These are phyloP conservation scores for Sporothrix humicola DNA, from an alignment of 2,329 filamentous ascomycete genomes.

Conservation along the genomic window DNA sequence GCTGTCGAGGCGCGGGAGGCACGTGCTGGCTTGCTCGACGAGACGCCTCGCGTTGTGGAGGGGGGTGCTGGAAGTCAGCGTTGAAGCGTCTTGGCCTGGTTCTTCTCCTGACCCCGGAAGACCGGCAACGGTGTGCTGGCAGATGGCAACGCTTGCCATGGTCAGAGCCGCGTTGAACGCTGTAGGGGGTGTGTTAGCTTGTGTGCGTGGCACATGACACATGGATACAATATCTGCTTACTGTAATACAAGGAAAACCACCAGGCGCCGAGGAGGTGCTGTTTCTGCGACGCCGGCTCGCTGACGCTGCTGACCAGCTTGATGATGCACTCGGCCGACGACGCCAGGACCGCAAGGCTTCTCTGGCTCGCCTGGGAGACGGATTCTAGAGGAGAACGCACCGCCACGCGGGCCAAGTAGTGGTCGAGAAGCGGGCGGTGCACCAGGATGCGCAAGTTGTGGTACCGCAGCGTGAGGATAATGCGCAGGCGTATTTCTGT, in stretches of 20 bases:
- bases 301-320: conserved; percentile 16
- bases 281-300: neutral
- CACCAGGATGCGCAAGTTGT: conserved; percentile 44
- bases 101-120: too few relatives aligned
- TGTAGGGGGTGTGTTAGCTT: too few relatives aligned
- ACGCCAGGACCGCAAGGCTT: neutral
- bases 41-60: neutral
- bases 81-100: too few relatives aligned
- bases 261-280: neutral
- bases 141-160: conserved; percentile 1
- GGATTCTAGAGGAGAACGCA: neutral
- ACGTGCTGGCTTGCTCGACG: neutral
- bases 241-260: neutral
- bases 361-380: neutral
- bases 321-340: conserved; percentile 22
- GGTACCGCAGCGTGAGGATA: conserved; percentile 43
- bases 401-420: conserved; percentile 30
- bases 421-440: conserved; percentile 39
- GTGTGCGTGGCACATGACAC: too few relatives aligned
- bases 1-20: neutral
- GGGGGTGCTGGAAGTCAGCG: too few relatives aligned
- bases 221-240: neutral
- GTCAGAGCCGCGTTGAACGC: conserved; percentile 4
- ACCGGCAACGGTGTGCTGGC: neutral
- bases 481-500: conserved; percentile 44